Conservation (phyloP, 257 asterid genomes). For the Nicotiana knightiana region DNA sequence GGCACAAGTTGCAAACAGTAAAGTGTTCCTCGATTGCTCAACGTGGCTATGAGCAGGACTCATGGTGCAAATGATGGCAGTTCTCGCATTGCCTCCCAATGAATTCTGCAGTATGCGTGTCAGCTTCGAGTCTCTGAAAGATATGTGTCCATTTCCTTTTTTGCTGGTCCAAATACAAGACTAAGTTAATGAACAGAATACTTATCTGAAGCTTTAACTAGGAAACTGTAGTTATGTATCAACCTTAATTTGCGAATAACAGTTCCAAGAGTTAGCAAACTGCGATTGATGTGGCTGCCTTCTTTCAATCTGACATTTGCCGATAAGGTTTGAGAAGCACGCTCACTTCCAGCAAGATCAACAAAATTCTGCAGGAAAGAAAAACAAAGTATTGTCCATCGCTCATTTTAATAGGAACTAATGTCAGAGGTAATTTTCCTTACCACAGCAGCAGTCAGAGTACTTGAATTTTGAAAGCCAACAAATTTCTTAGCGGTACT, state of each 20-base stretch:
- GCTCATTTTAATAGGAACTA: neutral
- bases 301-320: conserved; percentile 72
- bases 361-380: conserved; percentile 52
- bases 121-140: conserved; percentile 92
- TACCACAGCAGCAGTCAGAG: conserved; percentile 86
- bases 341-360: conserved; percentile 98
- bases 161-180: conserved; percentile 45
- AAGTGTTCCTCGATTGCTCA: conserved; percentile 93
- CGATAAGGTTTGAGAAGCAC: conserved; percentile 75
- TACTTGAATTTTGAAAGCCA: conserved; percentile 45
- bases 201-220: neutral
- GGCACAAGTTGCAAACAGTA: conserved; percentile 92
- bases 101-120: conserved; percentile 85
- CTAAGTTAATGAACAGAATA: neutral
- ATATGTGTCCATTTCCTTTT: conserved; percentile 78
- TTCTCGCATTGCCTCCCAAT: conserved; percentile 88
- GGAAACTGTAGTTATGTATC: neutral
- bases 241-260: conserved; percentile 90
- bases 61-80: conserved; percentile 90
- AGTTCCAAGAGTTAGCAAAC: conserved; percentile 89
- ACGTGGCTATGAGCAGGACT: conserved; percentile 88
- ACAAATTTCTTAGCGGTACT: conserved; percentile 53
- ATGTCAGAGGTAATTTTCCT: conserved; percentile 13
- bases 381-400: neutral
- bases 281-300: conserved; percentile 90